Conservation (phyloP, 164 flowering plant genomes). For the Buxus sempervirens region DNA sequence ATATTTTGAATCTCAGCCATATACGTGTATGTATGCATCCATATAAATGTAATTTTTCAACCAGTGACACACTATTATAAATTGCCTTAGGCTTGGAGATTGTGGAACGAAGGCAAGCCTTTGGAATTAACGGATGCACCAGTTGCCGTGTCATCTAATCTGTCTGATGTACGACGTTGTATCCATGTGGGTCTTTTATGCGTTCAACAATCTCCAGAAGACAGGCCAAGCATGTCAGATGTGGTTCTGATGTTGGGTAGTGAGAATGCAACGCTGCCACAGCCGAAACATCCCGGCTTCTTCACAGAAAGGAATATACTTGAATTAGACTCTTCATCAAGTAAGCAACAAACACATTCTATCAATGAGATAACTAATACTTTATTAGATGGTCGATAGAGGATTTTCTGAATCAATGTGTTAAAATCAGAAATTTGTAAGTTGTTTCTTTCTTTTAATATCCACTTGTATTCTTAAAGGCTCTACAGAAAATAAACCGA, state of each 20-base stretch:
- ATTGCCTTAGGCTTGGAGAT: slow-evolving; percentile 21
- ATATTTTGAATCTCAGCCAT: background rate
- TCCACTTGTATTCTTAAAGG: too few relatives aligned
- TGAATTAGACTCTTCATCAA: background rate
- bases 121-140: slow-evolving; percentile 24
- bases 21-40: background rate
- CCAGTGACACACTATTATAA: background rate
- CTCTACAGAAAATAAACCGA: too few relatives aligned
- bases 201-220: slow-evolving; percentile 27
- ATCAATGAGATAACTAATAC: background rate
- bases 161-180: slow-evolving; percentile 25
- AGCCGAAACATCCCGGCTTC: slow-evolving; percentile 33
- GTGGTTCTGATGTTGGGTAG: slow-evolving; percentile 25
- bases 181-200: slow-evolving; percentile 36
- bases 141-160: slow-evolving; percentile 9
- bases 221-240: slow-evolving; percentile 29
- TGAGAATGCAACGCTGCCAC: slow-evolving; percentile 16
- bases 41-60: background rate
- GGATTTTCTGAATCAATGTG: background rate
- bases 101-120: slow-evolving; percentile 28
- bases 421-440: too few relatives aligned
- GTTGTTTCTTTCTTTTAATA: too few relatives aligned
- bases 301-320: background rate
- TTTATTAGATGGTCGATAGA: background rate
- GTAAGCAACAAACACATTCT: background rate